These are phyloP conservation scores for Acanthochlamys bracteata DNA, from an alignment of 106 monocot species.

Conservation along the genomic window DNA sequence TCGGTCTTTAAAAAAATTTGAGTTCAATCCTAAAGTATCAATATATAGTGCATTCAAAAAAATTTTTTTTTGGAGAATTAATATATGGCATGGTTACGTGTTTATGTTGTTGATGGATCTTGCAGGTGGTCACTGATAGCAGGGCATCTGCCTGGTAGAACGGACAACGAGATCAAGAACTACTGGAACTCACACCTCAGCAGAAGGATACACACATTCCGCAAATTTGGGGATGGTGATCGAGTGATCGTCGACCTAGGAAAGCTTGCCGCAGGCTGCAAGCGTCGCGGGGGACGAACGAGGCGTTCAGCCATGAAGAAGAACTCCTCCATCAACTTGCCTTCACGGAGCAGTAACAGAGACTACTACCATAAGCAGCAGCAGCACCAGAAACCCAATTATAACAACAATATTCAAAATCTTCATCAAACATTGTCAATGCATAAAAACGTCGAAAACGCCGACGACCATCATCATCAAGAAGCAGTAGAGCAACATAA, in stretches of 20 bases:
- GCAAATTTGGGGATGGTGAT: slow-evolving; percentile 1
- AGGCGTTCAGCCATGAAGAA: slow-evolving; percentile 29
- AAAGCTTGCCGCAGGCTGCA: slow-evolving; percentile 12
- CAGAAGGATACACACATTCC: slow-evolving; percentile 36
- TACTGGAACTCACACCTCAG: slow-evolving; percentile 70
- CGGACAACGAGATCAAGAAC: slow-evolving; percentile 60
- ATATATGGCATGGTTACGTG: too few species aligned
- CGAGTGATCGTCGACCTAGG: slow-evolving; percentile 13
- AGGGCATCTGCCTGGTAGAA: slow-evolving; percentile 32
- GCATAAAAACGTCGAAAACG: not conserved
- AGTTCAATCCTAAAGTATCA: too few species aligned
- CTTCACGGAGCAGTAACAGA: not conserved
- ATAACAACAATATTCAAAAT: not conserved
- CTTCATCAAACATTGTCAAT: not conserved
- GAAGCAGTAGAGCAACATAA: too few species aligned
- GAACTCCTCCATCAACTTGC: not conserved
- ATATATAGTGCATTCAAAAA: too few species aligned
- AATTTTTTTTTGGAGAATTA: too few species aligned
- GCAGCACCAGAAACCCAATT: not conserved
- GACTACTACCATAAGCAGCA: not conserved
- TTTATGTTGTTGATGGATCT: not conserved
- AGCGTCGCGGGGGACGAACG: slow-evolving; percentile 20
- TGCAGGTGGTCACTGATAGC: slow-evolving; percentile 44
- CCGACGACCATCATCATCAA: not conserved
- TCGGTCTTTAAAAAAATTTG: too few species aligned